Evolutionary conservation across 768 basidiomycete species (phyloP).

Genomic region (Boletellus ananas): DNA sequence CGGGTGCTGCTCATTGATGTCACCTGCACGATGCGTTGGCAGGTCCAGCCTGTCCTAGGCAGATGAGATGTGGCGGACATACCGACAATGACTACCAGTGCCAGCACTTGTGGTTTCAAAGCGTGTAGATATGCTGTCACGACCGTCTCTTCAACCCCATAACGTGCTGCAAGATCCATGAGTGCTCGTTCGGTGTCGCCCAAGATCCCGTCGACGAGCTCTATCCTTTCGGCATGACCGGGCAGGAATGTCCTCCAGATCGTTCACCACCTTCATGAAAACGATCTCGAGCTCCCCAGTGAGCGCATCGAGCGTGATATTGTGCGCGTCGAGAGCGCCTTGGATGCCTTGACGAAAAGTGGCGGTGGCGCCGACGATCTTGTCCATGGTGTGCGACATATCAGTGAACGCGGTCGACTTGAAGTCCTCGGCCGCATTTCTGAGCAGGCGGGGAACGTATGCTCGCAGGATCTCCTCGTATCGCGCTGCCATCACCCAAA

Average conservation of each 20-base stretch:
- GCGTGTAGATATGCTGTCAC: neutral
- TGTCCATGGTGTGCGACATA: neutral
- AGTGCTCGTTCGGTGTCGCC: conserved; percentile 3
- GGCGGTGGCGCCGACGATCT: conserved; percentile 11
- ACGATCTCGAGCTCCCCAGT: conserved; percentile 10
- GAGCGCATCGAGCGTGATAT: conserved; percentile 6
- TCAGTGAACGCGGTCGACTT: conserved; percentile 7
- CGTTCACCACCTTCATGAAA: conserved; percentile 1
- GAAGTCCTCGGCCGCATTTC: neutral
- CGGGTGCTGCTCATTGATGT: conserved; percentile 13
- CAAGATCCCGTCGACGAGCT: conserved; percentile 7
- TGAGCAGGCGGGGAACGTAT: conserved; percentile 7
- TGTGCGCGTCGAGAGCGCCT: conserved; percentile 1
- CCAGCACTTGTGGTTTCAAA: conserved; percentile 6
- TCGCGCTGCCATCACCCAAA: conserved; percentile 10
- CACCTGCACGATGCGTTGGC: neutral
- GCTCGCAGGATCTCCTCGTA: neutral
- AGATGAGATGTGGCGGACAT: neutral
- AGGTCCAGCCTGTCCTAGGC: no score
- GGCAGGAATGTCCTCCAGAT: conserved; percentile 5
- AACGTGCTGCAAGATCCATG: neutral
- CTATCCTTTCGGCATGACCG: neutral
- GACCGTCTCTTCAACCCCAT: conserved; percentile 5
- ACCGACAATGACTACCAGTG: conserved; percentile 10
- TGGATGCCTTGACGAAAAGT: conserved; percentile 10